Percentiles rank a stretch among this genome's conserved stretches.
Conservation (phyloP, 2,329 filamentous ascomycete species). For the Pseudogymnoascus sp. region DNA sequence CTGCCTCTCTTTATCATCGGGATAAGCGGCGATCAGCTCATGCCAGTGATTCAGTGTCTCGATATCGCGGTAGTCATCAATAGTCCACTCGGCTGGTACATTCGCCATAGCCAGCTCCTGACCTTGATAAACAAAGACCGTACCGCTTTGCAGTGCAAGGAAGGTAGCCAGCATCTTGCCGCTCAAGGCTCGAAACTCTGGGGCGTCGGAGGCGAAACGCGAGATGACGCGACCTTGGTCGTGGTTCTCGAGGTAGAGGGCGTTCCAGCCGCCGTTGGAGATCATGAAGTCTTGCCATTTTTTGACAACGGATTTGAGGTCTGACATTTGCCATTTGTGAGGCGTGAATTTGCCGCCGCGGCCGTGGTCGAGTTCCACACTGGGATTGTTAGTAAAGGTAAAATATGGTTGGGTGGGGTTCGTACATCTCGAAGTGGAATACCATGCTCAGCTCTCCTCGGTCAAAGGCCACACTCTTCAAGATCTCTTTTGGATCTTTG, state of each 20-base stretch:
- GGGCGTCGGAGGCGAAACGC: conserved; percentile 37
- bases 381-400: conserved; percentile 20
- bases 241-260: conserved; percentile 51
- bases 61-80: conserved; percentile 63
- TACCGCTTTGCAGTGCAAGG: conserved; percentile 43
- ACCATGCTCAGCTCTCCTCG: conserved; percentile 61
- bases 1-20: conserved; percentile 33
- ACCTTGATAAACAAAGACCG: conserved; percentile 52
- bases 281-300: conserved; percentile 47
- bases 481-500: conserved; percentile 40
- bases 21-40: conserved; percentile 27
- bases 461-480: conserved; percentile 47
- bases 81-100: conserved; percentile 48
- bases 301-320: conserved; percentile 39
- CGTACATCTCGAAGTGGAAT: conserved; percentile 61
- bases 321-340: conserved; percentile 30
- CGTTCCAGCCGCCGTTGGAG: conserved; percentile 48
- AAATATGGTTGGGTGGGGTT: conserved; percentile 12
- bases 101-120: conserved; percentile 55
- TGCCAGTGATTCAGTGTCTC: conserved; percentile 48
- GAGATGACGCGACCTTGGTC: conserved; percentile 47
- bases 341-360: conserved; percentile 38
- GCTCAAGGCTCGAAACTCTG: conserved; percentile 34
- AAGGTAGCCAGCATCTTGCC: conserved; percentile 49
- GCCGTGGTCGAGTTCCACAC: conserved; percentile 44